Conservation (phyloP, 108 stramenopile species). For the Skeletonema marinoi region DNA sequence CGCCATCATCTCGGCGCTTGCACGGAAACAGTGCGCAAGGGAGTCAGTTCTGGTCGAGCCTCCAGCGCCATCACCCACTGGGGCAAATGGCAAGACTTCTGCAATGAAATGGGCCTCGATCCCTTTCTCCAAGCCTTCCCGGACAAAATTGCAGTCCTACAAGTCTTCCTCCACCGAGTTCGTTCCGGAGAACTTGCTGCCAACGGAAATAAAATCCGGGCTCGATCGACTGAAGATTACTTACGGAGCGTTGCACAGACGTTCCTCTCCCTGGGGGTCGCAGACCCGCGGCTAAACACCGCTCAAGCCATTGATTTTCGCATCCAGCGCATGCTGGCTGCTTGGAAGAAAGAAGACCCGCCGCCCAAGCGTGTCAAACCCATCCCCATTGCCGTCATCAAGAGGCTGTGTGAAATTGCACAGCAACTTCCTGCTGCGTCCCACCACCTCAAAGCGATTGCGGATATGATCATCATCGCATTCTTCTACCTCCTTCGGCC, state of each 20-base stretch:
- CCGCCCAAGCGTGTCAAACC: neutral
- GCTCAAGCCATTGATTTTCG: constrained; percentile 20
- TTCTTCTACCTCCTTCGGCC: constrained; percentile 48
- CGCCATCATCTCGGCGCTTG: constrained; percentile 22
- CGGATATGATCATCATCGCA: constrained; percentile 22
- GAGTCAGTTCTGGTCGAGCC: constrained; percentile 34
- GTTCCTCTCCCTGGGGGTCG: constrained; percentile 38
- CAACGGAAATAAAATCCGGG: constrained; percentile 5
- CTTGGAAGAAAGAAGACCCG: neutral
- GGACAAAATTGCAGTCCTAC: constrained; percentile 37
- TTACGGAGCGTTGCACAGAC: constrained; percentile 42
- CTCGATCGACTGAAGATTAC: constrained; percentile 50
- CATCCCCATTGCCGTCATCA: neutral
- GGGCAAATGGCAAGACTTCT: constrained; percentile 20
- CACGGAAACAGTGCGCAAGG: constrained; percentile 19
- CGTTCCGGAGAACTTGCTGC: constrained; percentile 25
- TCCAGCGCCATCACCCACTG: constrained; percentile 11
- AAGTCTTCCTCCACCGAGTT: constrained; percentile 40
- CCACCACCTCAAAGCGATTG: neutral
- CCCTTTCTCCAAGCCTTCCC: constrained; percentile 28
- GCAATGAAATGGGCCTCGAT: constrained; percentile 20
- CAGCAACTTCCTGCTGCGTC: constrained; percentile 3
- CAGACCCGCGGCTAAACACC: constrained; percentile 29
- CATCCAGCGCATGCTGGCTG: neutral
- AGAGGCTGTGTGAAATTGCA: constrained; percentile 4